These are phyloP conservation scores for Thoreauomyces humboldtii DNA, from an alignment of 192 early-diverging fungal genomes.

Conservation along the genomic window DNA sequence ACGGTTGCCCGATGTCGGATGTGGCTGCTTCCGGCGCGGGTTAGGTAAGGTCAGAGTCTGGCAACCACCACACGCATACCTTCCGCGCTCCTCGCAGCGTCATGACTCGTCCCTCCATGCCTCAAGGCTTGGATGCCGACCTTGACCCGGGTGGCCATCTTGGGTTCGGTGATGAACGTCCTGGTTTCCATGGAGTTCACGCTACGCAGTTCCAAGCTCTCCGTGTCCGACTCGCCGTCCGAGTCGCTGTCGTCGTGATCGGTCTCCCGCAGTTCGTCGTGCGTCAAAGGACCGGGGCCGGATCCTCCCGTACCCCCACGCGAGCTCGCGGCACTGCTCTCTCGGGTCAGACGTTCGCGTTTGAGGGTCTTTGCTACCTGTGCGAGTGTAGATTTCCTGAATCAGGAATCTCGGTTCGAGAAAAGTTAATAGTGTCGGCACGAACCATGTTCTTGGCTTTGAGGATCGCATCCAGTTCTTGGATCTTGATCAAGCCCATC, in stretches of 20 bases:
- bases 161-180: slow-evolving; percentile 53
- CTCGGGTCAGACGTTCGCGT: slow-evolving; percentile 24
- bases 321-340: slow-evolving; percentile 15
- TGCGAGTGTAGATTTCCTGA: background rate
- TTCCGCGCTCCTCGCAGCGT: background rate
- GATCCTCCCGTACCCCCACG: background rate
- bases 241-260: slow-evolving; percentile 21
- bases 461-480: slow-evolving; percentile 39
- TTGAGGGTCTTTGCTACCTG: slow-evolving; percentile 27
- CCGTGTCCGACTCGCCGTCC: background rate
- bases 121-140: slow-evolving; percentile 19
- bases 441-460: slow-evolving; percentile 37
- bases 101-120: slow-evolving; percentile 1
- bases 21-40: background rate
- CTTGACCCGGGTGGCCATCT: slow-evolving; percentile 18
- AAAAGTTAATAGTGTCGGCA: background rate
- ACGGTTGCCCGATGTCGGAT: too few species aligned
- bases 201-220: slow-evolving; percentile 37
- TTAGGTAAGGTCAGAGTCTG: background rate
- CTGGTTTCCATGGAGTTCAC: slow-evolving; percentile 38
- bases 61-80: background rate
- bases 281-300: background rate
- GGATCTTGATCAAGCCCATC: slow-evolving; percentile 35
- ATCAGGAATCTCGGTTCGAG: background rate
- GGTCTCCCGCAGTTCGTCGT: slow-evolving; percentile 8